A percentile compares a stretch with the other conserved stretches of the same genome.
Conservation (phyloP, 129 eudicot genomes). For the Artemisia annua region DNA sequence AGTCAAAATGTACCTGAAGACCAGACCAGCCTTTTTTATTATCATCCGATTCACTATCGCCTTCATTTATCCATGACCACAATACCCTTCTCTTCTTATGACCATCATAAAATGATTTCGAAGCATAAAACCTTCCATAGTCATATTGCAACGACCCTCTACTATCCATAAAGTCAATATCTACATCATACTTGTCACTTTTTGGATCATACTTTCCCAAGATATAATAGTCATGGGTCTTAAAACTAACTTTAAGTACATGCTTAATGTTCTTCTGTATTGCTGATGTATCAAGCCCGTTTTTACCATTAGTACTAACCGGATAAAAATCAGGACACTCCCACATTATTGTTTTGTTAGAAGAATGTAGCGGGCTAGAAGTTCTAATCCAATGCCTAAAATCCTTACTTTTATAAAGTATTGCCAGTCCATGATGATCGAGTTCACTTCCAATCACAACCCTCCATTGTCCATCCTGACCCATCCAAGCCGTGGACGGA, state of each 20-base stretch:
- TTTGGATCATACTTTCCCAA: conserved; percentile 53
- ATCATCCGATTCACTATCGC: conserved; percentile 40
- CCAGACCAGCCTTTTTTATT: conserved; percentile 65
- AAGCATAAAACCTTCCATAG: conserved; percentile 74
- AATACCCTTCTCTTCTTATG: conserved; percentile 50
- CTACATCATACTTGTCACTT: conserved; percentile 36
- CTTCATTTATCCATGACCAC: conserved; percentile 71
- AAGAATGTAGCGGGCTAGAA: conserved; percentile 40
- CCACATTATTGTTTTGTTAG: conserved; percentile 61
- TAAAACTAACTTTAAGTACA: conserved; percentile 59
- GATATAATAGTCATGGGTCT: conserved; percentile 42
- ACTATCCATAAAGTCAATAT: conserved; percentile 43
- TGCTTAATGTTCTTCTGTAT: conserved; percentile 31
- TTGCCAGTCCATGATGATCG: conserved; percentile 44
- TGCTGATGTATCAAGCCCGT: conserved; percentile 54
- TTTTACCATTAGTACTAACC: conserved; percentile 23
- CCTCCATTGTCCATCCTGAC: conserved; percentile 50
- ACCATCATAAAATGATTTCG: conserved; percentile 60
- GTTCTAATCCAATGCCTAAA: conserved; percentile 41
- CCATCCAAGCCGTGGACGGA: conserved; percentile 76
- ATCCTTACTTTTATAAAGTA: conserved; percentile 55
- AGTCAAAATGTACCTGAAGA: conserved; percentile 47
- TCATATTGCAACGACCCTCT: conserved; percentile 44
- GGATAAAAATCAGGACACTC: conserved; percentile 85
- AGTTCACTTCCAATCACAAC: conserved; percentile 53